Percentiles rank a stretch among this genome's conserved stretches.
Evolutionary conservation across 805 yeast genomes (phyloP).

Genomic region (Barnettozyma sp.): DNA sequence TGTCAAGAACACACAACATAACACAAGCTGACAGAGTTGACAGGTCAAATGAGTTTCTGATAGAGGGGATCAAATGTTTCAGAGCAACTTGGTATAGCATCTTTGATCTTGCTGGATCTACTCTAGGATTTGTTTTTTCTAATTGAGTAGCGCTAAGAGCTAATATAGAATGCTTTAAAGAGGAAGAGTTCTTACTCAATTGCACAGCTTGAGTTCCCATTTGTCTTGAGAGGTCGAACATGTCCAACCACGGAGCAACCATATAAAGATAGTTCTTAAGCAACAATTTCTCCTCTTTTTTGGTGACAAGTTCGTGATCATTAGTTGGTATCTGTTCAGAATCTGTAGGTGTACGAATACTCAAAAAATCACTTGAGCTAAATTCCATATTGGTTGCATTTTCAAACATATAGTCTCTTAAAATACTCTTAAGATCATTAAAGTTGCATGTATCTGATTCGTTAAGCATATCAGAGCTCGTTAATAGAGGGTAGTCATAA

Average conservation of each 20-base stretch:
- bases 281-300: slow-evolving; percentile 30
- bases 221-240: slow-evolving; percentile 31
- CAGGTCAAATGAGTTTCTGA: slow-evolving; percentile 27
- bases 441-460: background rate
- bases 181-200: slow-evolving; percentile 34
- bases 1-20: slow-evolving; percentile 36
- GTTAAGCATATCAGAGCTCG: no score
- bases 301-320: slow-evolving; percentile 15
- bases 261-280: slow-evolving; percentile 31
- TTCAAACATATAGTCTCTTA: slow-evolving; percentile 35
- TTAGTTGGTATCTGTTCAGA: no score
- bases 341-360: no score
- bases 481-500: no score
- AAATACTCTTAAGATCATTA: slow-evolving; percentile 6
- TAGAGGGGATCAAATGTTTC: slow-evolving; percentile 29
- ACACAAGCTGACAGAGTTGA: slow-evolving; percentile 33
- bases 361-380: slow-evolving; percentile 5
- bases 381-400: slow-evolving; percentile 25
- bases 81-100: slow-evolving; percentile 30
- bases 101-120: slow-evolving; percentile 25
- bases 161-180: slow-evolving; percentile 26
- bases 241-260: slow-evolving; percentile 35
- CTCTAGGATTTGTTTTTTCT: slow-evolving; percentile 25
- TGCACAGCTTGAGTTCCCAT: slow-evolving; percentile 30
- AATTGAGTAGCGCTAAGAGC: slow-evolving; percentile 30